A percentile compares a stretch with the other conserved stretches of the same genome.
These are phyloP conservation scores for Aspergillus sp. DNA, from an alignment of 2,329 filamentous ascomycete genomes.

Conservation along the genomic window DNA sequence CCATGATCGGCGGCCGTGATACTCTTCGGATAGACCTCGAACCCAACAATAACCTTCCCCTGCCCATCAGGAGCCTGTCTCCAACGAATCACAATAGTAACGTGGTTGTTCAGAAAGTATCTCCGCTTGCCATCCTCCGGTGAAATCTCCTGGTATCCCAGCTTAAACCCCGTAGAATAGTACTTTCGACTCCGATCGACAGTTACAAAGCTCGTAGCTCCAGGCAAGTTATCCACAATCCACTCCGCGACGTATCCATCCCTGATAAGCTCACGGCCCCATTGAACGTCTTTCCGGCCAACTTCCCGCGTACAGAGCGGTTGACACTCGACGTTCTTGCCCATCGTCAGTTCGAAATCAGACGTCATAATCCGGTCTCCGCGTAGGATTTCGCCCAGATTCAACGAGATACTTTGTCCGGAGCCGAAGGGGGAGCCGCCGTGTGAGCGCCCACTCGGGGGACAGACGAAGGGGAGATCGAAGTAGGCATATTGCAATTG, in stretches of 20 bases:
- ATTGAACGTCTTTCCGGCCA: slow-evolving; percentile 56
- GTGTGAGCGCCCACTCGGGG: slow-evolving; percentile 61
- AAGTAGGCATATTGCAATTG: slow-evolving; percentile 89
- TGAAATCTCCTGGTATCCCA: slow-evolving; percentile 67
- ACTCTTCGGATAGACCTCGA: slow-evolving; percentile 86
- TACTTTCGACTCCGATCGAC: slow-evolving; percentile 79
- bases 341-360: slow-evolving; percentile 74
- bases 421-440: slow-evolving; percentile 63
- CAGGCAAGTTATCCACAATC: slow-evolving; percentile 88
- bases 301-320: slow-evolving; percentile 66
- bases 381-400: slow-evolving; percentile 78
- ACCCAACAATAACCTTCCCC: slow-evolving; percentile 75
- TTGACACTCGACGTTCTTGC: slow-evolving; percentile 64
- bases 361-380: slow-evolving; percentile 80
- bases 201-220: slow-evolving; percentile 80
- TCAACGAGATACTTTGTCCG: slow-evolving; percentile 71
- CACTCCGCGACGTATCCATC: slow-evolving; percentile 83
- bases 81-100: slow-evolving; percentile 76
- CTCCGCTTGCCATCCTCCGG: slow-evolving; percentile 53
- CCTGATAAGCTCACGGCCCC: slow-evolving; percentile 64
- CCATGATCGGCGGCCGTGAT: slow-evolving; percentile 58
- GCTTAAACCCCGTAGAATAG: slow-evolving; percentile 83
- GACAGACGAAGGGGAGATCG: slow-evolving; percentile 80
- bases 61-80: slow-evolving; percentile 60
- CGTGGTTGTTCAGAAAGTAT: slow-evolving; percentile 80